Conservation (phyloP, 2,329 filamentous ascomycete species). For the Cladophialophora carrionii region DNA sequence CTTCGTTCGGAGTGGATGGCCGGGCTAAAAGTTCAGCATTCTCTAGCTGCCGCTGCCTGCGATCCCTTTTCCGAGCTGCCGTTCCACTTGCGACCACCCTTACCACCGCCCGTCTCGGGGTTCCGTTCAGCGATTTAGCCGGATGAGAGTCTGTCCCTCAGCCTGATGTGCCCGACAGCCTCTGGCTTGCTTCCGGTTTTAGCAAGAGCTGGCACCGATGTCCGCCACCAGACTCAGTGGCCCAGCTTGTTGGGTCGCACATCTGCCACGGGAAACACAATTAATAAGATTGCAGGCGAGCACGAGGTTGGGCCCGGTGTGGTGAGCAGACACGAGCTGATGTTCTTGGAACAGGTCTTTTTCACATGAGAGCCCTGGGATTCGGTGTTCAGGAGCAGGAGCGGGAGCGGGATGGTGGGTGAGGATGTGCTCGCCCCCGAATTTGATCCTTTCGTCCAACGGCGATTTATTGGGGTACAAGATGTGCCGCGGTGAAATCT, state of each 20-base stretch:
- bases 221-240: neutral
- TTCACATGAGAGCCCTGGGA: neutral
- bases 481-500: constrained; percentile 18
- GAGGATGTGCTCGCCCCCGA: neutral
- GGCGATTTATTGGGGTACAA: constrained; percentile 10
- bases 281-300: neutral
- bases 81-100: neutral
- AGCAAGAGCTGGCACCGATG: neutral
- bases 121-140: constrained; percentile 15
- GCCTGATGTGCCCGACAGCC: neutral
- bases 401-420: too few species aligned
- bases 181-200: neutral
- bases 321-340: constrained; percentile 1
- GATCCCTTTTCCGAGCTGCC: neutral
- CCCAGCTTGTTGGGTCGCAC: neutral
- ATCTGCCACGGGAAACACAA: neutral
- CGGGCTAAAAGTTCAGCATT: constrained; percentile 16
- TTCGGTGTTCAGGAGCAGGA: neutral
- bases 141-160: neutral
- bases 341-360: neutral
- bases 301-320: neutral
- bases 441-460: neutral
- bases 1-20: neutral
- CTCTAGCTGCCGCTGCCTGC: constrained; percentile 5
- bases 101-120: neutral